Evolutionary conservation across 192 early-diverging fungal species (phyloP), one percentile per base, ranked within the genome.

Genomic region (Hyaloraphidium curvatum): DNA sequence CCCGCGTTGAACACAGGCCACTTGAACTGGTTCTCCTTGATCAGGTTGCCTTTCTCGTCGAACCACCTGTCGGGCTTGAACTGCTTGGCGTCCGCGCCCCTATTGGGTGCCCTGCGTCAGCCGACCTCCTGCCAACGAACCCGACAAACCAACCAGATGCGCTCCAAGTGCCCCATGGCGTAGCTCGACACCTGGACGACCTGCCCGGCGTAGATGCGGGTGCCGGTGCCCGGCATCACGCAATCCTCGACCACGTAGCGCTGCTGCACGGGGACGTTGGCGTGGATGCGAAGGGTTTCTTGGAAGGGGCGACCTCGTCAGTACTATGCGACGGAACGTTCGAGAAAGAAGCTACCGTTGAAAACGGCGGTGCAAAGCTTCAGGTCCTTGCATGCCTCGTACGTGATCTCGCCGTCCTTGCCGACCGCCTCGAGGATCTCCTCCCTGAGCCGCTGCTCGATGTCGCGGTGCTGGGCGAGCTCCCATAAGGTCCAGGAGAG

Each of bases 321-420:
- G n/a, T n/a, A n/a, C n/a, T n/a, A n/a, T n/a, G n/a, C n/a, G n/a
- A n/a, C n/a, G n/a, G n/a, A n/a, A n/a, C n/a, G n/a, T n/a, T n/a
- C n/a, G n/a, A n/a, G n/a, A n/a, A n/a, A n/a, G n/a, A 84, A 55
- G 4, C 70, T 63, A 61, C 84, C 83, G 25, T 58, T 48, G 52
- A 79, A 77, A 7, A 69, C 64, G 1, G 74, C 75, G 2, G 52
- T 60, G 4, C 69, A 64, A 62, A 77, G 75, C 41, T 61, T 67
- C 64, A 76, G 62, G 4, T 65, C 59, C 14, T 62, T 59, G 19
- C 66, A 52, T 43, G 62, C 31, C 14, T 71, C 69, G 39, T 67
- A 71, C 7, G 56, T 55, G 13, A 7, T 3, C 14, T 29, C 27
- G 5, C 25, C 39, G 31, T 2, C 27, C 28, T 22, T 53, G 40